Evolutionary conservation across 805 yeast genomes (phyloP).

Genomic region (Naumovozyma castellii): DNA sequence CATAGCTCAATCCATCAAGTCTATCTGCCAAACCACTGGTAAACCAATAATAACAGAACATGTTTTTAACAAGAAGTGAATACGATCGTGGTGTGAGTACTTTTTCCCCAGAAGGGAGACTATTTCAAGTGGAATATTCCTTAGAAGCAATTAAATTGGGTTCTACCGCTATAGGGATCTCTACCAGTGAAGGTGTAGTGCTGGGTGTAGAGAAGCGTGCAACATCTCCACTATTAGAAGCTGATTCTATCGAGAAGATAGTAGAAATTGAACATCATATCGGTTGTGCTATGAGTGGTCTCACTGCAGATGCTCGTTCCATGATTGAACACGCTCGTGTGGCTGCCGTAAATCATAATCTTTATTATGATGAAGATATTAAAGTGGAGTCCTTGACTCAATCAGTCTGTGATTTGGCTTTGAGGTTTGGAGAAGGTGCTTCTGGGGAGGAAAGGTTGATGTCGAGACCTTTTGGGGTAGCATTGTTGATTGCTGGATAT

Average conservation of each 20-base stretch:
- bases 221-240: slow-evolving; percentile 82
- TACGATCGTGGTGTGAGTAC: slow-evolving; percentile 98
- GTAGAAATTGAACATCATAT: slow-evolving; percentile 89
- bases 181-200: slow-evolving; percentile 91
- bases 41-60: slow-evolving; percentile 20
- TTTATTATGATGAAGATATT: slow-evolving; percentile 86
- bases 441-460: slow-evolving; percentile 82
- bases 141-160: slow-evolving; percentile 86
- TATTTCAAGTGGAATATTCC: slow-evolving; percentile 96
- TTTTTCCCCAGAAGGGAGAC: slow-evolving; percentile 96
- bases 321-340: slow-evolving; percentile 98
- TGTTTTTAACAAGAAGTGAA: slow-evolving; percentile 99
- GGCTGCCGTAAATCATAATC: slow-evolving; percentile 72
- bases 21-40: too few species aligned
- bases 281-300: slow-evolving; percentile 98
- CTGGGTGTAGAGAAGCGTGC: slow-evolving; percentile 96
- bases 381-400: slow-evolving; percentile 91
- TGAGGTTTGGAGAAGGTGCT: slow-evolving; percentile 95
- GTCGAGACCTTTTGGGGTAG: slow-evolving; percentile 99
- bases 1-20: too few species aligned
- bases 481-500: slow-evolving; percentile 86
- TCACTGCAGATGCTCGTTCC: slow-evolving; percentile 96
- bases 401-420: slow-evolving; percentile 91
- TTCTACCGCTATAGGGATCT: slow-evolving; percentile 94
- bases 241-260: slow-evolving; percentile 89